These are phyloP conservation scores for Galerina marginata DNA, from an alignment of 768 basidiomycete genomes.

Conservation along the genomic window DNA sequence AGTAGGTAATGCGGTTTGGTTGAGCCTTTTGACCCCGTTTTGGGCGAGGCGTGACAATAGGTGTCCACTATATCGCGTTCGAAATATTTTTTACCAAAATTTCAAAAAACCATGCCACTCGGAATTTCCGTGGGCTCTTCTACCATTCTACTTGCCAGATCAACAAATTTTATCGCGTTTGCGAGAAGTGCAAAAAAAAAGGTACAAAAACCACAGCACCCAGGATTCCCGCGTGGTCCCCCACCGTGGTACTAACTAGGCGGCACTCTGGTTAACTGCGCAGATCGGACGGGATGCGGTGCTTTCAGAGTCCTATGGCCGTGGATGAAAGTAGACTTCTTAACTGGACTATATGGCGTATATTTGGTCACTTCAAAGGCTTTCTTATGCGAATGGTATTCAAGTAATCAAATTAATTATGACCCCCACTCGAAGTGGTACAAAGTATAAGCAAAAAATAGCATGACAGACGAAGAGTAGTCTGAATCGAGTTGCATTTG, in stretches of 20 bases:
- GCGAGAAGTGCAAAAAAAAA: no score
- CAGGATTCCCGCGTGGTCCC: constrained; percentile 48
- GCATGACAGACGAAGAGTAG: constrained; percentile 67
- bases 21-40: constrained; percentile 26
- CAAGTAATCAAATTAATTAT: no score
- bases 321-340: constrained; percentile 33
- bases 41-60: constrained; percentile 19
- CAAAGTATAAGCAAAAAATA: no score
- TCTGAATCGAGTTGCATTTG: constrained; percentile 64
- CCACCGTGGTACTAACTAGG: constrained; percentile 69
- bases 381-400: no score
- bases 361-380: no score
- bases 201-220: no score
- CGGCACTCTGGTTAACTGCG: constrained; percentile 65
- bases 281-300: constrained; percentile 65
- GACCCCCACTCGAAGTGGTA: no score
- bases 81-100: constrained; percentile 5
- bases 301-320: constrained; percentile 57
- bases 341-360: constrained; percentile 15
- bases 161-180: no score
- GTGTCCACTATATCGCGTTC: constrained; percentile 19
- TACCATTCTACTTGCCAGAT: no score
- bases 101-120: no score
- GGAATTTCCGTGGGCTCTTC: no score
- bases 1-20: constrained; percentile 32